Percentiles rank a stretch among this genome's conserved stretches.
Evolutionary conservation across 2,329 filamentous ascomycete species (phyloP).

Genomic region (Pleurostoma richardsiae): DNA sequence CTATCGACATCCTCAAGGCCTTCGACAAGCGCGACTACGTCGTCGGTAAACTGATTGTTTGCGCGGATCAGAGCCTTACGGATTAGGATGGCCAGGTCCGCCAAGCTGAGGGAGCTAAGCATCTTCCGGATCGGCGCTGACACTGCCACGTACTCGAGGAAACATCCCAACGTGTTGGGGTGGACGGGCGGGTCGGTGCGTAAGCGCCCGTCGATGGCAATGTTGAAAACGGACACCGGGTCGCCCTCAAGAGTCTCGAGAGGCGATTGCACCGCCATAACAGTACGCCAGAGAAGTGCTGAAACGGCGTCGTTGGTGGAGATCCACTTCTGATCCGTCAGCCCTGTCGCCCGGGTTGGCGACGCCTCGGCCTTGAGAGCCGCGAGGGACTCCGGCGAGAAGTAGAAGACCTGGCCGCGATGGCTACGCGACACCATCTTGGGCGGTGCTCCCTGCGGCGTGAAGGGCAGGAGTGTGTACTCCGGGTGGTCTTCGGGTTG

Average conservation of each 20-base stretch:
- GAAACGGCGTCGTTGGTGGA: conserved; percentile 17
- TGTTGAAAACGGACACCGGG: conserved; percentile 26
- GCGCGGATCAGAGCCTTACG: conserved; percentile 24
- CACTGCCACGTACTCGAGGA: conserved; percentile 27
- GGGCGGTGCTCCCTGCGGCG: conserved; percentile 18
- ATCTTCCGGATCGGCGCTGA: conserved; percentile 21
- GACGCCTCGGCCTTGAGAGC: conserved; percentile 23
- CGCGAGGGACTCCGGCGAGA: conserved; percentile 19
- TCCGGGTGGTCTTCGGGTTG: conserved; percentile 22
- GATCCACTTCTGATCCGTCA: conserved; percentile 17
- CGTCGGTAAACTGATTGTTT: conserved; percentile 22
- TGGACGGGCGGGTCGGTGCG: conserved; percentile 26
- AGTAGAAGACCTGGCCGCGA: conserved; percentile 24
- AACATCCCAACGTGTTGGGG: conserved; percentile 29
- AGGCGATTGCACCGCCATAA: conserved; percentile 8
- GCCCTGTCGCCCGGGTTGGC: conserved; percentile 18
- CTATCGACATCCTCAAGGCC: conserved; percentile 22
- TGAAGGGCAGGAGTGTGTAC: conserved; percentile 21
- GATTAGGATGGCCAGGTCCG: conserved; percentile 25
- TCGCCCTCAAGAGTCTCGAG: conserved; percentile 11
- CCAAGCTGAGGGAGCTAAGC: conserved; percentile 18
- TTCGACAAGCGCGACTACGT: conserved; percentile 22
- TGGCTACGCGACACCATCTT: conserved; percentile 24
- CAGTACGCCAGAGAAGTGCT: conserved; percentile 6
- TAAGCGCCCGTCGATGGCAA: conserved; percentile 29